phyloP scores from a whole-genome alignment of 305 asterid genomes.

The Solanum hybrid region DNA sequence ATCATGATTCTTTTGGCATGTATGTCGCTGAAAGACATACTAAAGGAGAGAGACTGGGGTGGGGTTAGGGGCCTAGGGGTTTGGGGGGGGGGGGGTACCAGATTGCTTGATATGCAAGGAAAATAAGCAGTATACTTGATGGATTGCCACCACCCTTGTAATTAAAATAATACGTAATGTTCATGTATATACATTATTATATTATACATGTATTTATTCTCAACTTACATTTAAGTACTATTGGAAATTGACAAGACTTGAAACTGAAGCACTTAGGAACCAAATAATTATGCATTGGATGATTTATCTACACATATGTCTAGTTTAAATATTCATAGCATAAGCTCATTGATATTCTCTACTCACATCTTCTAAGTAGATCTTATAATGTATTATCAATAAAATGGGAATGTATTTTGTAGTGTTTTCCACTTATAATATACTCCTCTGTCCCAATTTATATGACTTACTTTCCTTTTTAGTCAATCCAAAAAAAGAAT shows the following conservation, averaged over 20 bases:
- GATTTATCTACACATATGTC: not conserved
- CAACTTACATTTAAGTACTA: not conserved
- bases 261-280: constrained; percentile 5
- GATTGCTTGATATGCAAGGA: constrained; percentile 85
- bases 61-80: not conserved
- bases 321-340: not conserved
- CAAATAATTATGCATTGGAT: not conserved
- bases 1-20: constrained; percentile 47
- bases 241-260: not conserved
- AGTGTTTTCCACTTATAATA: not conserved
- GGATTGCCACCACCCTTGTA: constrained; percentile 26
- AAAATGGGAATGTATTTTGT: not conserved
- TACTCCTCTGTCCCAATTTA: no score
- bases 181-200: not conserved
- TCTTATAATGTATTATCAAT: not conserved
- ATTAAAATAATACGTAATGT: not conserved
- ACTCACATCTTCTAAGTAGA: not conserved
- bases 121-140: constrained; percentile 28
- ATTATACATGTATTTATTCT: not conserved
- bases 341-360: not conserved
- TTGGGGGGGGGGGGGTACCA: not conserved
- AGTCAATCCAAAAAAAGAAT: no score
- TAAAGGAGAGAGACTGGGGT: not conserved
- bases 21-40: constrained; percentile 28
- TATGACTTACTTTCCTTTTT: no score